These are phyloP conservation scores for Thermothielavioides terrestris DNA, from an alignment of 495 filamentous ascomycete species.

Conservation along the genomic window DNA sequence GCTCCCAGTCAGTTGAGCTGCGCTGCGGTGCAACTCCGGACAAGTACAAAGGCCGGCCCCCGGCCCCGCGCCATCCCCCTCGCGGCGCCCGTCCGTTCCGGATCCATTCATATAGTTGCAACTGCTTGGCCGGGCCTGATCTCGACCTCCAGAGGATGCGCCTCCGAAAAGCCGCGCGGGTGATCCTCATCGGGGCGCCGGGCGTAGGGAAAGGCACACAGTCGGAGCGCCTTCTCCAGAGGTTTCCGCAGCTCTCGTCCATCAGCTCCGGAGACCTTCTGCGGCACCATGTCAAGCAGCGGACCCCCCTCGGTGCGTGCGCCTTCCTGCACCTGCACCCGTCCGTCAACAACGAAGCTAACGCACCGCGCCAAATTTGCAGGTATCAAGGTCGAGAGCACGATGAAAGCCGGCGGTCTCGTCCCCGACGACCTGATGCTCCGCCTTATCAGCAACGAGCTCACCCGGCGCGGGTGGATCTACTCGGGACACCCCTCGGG, in stretches of 20 bases:
- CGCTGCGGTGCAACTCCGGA: background rate
- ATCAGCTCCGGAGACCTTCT: slow-evolving; percentile 92
- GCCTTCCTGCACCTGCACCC: background rate
- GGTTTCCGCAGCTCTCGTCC: slow-evolving; percentile 80
- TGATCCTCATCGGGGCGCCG: slow-evolving; percentile 93
- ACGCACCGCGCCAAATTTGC: background rate
- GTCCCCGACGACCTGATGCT: slow-evolving; percentile 88
- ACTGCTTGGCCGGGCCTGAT: no score
- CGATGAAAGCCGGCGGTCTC: slow-evolving; percentile 75
- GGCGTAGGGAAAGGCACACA: slow-evolving; percentile 92
- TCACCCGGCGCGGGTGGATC: slow-evolving; percentile 77
- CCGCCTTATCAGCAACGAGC: slow-evolving; percentile 79
- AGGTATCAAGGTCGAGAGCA: slow-evolving; percentile 83
- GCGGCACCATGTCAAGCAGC: slow-evolving; percentile 80
- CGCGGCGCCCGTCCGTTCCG: no score
- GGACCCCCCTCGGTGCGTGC: slow-evolving; percentile 70
- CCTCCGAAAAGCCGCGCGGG: slow-evolving; percentile 74
- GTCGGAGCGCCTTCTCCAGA: slow-evolving; percentile 72
- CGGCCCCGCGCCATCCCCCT: background rate
- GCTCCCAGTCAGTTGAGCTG: no score
- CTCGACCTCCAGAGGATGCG: slow-evolving; percentile 32
- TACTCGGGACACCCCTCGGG: slow-evolving; percentile 25
- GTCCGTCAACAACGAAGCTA: background rate
- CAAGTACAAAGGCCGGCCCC: background rate
- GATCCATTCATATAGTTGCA: no score